phyloP scores from a whole-genome alignment of 1,284 basidiomycete species.

The Omphalotus olearius region DNA sequence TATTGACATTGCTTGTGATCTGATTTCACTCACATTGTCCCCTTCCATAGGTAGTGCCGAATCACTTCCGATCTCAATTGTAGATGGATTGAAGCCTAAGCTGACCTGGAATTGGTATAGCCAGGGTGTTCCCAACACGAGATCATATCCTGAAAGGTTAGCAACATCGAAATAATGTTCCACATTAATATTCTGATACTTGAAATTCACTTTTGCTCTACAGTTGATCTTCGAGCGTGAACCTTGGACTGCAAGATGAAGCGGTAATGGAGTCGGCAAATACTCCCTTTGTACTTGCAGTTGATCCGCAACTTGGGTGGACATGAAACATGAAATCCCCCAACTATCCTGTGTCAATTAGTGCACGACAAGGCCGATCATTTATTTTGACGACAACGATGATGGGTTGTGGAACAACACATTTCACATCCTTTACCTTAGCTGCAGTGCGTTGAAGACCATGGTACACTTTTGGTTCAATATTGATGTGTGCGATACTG shows the following conservation, averaged over 20 bases:
- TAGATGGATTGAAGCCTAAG: no score
- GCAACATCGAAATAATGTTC: conserved; percentile 17
- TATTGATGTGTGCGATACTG: no score
- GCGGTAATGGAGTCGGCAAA: neutral
- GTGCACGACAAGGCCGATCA: no score
- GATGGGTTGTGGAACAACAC: no score
- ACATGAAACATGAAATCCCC: conserved; percentile 15
- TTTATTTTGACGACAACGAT: no score
- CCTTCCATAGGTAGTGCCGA: conserved; percentile 16
- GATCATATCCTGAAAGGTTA: conserved; percentile 23
- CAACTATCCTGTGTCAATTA: no score
- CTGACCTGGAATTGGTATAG: conserved; percentile 26
- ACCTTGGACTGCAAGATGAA: neutral
- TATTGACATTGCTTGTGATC: conserved; percentile 10
- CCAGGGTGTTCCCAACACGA: conserved; percentile 28
- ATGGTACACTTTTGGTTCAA: no score
- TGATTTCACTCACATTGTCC: neutral
- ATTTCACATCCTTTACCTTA: no score
- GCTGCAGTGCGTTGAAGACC: no score
- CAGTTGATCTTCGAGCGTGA: neutral
- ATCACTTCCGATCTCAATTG: conserved; percentile 14
- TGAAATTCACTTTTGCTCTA: neutral
- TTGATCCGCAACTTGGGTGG: conserved; percentile 12
- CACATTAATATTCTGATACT: conserved; percentile 22
- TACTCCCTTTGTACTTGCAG: neutral